Evolutionary conservation across 805 yeast species (phyloP).

Genomic region (Diddensiella transvaalensis): DNA sequence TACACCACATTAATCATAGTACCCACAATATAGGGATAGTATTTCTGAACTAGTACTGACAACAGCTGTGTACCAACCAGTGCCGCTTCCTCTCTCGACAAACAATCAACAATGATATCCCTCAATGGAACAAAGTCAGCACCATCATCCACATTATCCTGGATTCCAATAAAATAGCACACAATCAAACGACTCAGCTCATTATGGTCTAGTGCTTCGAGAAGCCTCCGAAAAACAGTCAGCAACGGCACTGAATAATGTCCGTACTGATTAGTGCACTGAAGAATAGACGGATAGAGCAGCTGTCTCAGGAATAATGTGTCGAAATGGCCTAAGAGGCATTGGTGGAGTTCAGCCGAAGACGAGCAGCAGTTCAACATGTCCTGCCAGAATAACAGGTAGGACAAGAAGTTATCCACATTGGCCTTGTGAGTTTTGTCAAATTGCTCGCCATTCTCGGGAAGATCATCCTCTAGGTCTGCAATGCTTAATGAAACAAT

Average conservation of each 20-base stretch:
- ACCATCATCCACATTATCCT: neutral
- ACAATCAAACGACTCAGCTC: conserved; percentile 23
- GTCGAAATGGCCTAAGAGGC: conserved; percentile 26
- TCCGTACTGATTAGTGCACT: conserved; percentile 20
- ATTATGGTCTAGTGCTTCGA: conserved; percentile 24
- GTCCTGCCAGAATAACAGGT: conserved; percentile 32
- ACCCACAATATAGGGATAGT: conserved; percentile 26
- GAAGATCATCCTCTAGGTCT: neutral
- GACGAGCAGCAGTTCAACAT: conserved; percentile 22
- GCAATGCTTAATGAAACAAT: conserved; percentile 6
- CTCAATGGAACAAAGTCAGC: conserved; percentile 11
- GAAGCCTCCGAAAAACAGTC: conserved; percentile 25
- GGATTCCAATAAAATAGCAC: conserved; percentile 18
- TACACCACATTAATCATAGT: conserved; percentile 7
- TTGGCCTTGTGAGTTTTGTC: conserved; percentile 3
- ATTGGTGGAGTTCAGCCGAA: conserved; percentile 15
- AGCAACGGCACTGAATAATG: conserved; percentile 24
- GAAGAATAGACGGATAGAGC: conserved; percentile 28
- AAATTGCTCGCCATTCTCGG: neutral
- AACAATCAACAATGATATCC: conserved; percentile 19
- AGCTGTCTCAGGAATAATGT: conserved; percentile 28
- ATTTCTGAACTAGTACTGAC: conserved; percentile 24
- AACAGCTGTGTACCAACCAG: conserved; percentile 23
- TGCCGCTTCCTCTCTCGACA: conserved; percentile 17
- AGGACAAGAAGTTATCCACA: conserved; percentile 23